Evolutionary conservation across 768 basidiomycete genomes (phyloP).

Genomic region (Tylopilus sp.): DNA sequence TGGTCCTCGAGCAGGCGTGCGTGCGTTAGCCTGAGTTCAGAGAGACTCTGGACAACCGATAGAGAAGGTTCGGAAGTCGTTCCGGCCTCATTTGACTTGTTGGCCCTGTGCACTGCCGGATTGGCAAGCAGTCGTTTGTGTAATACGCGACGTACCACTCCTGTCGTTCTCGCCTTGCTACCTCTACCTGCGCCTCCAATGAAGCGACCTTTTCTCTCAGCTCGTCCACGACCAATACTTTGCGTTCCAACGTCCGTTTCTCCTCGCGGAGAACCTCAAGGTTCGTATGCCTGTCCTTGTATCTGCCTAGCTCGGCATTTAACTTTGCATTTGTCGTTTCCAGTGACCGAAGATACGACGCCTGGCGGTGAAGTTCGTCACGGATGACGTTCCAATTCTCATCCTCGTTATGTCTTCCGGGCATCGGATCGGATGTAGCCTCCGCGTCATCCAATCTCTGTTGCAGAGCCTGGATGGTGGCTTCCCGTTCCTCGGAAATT

Average conservation of each 20-base stretch:
- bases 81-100: slow-evolving; percentile 31
- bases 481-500: slow-evolving; percentile 40
- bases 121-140: background rate
- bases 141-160: slow-evolving; percentile 44
- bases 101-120: slow-evolving; percentile 33
- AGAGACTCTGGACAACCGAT: slow-evolving; percentile 54
- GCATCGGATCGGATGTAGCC: slow-evolving; percentile 30
- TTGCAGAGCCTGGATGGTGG: slow-evolving; percentile 44
- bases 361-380: slow-evolving; percentile 67
- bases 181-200: slow-evolving; percentile 66
- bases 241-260: slow-evolving; percentile 60
- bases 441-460: slow-evolving; percentile 45
- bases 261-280: slow-evolving; percentile 74
- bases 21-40: slow-evolving; percentile 58
- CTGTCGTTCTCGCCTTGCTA: slow-evolving; percentile 51
- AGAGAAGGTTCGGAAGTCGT: slow-evolving; percentile 47
- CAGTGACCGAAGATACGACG: slow-evolving; percentile 54
- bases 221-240: slow-evolving; percentile 47
- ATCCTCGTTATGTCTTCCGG: slow-evolving; percentile 36
- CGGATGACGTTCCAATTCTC: slow-evolving; percentile 61
- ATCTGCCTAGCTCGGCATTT: slow-evolving; percentile 46
- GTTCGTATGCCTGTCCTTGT: slow-evolving; percentile 55
- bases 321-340: slow-evolving; percentile 59
- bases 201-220: slow-evolving; percentile 52
- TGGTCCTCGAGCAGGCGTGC: slow-evolving; percentile 66